A percentile compares a stretch with the other conserved stretches of the same genome.
Conservation (phyloP, 768 basidiomycete species). For the Rhizopogon sp. region DNA sequence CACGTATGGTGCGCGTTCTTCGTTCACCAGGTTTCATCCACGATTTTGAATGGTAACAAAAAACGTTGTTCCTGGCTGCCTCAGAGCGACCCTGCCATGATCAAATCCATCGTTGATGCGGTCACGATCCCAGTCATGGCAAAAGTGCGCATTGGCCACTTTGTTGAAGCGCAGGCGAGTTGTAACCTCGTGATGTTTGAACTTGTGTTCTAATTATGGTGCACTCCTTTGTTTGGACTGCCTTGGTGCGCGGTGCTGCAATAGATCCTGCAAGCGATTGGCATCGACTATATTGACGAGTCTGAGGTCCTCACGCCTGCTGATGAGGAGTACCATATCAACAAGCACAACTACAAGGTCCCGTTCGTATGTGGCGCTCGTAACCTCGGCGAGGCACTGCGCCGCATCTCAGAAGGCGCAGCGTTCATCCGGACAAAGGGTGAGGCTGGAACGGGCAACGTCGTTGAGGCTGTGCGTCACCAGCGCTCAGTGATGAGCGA, state of each 20-base stretch:
- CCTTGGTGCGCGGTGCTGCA: too few relatives aligned
- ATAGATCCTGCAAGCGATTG: slow-evolving; percentile 89
- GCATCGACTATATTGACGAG: slow-evolving; percentile 96
- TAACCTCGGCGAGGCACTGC: slow-evolving; percentile 92
- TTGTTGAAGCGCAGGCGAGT: slow-evolving; percentile 88
- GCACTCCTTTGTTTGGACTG: neutral
- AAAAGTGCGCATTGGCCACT: slow-evolving; percentile 94
- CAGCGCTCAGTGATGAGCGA: slow-evolving; percentile 77
- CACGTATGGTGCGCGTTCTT: slow-evolving; percentile 73
- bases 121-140: slow-evolving; percentile 98
- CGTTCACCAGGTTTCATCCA: neutral
- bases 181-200: neutral
- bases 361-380: slow-evolving; percentile 97
- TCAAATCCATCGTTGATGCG: slow-evolving; percentile 91
- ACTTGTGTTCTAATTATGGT: neutral
- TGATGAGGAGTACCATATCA: slow-evolving; percentile 94
- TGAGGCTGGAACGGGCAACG: slow-evolving; percentile 85
- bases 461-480: slow-evolving; percentile 93
- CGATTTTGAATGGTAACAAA: neutral
- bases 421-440: slow-evolving; percentile 99
- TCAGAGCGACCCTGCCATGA: slow-evolving; percentile 92
- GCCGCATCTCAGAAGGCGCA: slow-evolving; percentile 95
- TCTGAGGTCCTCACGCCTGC: slow-evolving; percentile 94
- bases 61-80: neutral
- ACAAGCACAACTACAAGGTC: slow-evolving; percentile 92